Base-by-base conservation (phyloP, 1,139 yeast species). In the Arxiozyma heterogenica region DNA sequence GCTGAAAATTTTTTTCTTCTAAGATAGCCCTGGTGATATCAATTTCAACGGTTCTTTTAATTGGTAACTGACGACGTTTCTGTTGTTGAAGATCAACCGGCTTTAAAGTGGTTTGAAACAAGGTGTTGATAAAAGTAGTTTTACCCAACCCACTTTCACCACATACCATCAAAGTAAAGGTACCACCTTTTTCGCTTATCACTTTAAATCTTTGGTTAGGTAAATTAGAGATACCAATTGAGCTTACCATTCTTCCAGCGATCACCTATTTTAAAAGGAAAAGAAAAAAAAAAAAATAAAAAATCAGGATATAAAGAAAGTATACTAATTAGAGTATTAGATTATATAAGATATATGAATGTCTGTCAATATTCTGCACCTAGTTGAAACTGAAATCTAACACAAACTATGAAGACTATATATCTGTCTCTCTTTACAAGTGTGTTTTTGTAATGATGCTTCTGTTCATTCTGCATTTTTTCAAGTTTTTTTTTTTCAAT, bases 141-240 rank as follows among this genome's bases (percentile, higher is more conserved):
- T 93, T 85, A 58, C 97, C 98, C 53, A 90, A 76, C 6, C 98
- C 98, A 55, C 93, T 84, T 72, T 91, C 98, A 64, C 98, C 98
- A 49, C 95, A 94, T 47, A 93, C 85, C 97, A 93, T 89, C 61
- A 93, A 65, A 52, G 97, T 93, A 75, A 91, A 87, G 25, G 86
- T 80, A 56, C 95, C 91, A 47, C 98, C 98, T 60, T 84, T 79
- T 63, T 87, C 86, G 60, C 95, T 86, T 54, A 91, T 90, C 62
- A 89, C 85, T 71, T 89, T 91, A 75, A 88, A 89, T 85, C 94
- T 80, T 75, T 93, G 98, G 69, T 90, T 90, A 55, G 98, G 98
- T 64, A 93, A 79, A 64, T 88, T 86, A 54, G 95, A 82, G 64
- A 91, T 83, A 59, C 98, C 98, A 61, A 91, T 75, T 6, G 60